phyloP scores from a whole-genome alignment of 2,329 filamentous ascomycete species.

The Dothiorella sarmentorum region DNA sequence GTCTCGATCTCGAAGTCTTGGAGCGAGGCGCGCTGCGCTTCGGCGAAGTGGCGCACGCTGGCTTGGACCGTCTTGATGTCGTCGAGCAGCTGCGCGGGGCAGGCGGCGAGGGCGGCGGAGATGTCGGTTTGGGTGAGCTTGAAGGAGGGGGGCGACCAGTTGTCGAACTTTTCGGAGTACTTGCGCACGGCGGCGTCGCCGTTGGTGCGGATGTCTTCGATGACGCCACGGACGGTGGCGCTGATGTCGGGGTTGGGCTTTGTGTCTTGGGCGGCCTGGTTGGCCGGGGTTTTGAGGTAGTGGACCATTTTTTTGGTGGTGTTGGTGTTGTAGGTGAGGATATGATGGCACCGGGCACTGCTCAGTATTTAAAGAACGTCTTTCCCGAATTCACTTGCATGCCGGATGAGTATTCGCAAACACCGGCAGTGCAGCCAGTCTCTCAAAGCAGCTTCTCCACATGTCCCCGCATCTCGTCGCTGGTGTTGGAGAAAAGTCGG shows the following conservation, averaged over 20 bases:
- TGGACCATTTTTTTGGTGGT: neutral
- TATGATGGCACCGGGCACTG: neutral
- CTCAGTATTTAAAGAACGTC: neutral
- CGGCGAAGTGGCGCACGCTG: conserved; percentile 50
- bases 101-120: conserved; percentile 44
- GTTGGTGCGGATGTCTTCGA: conserved; percentile 45
- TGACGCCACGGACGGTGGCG: conserved; percentile 47
- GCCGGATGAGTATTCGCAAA: neutral
- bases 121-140: conserved; percentile 43
- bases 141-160: conserved; percentile 51
- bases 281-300: neutral
- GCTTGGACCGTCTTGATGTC: conserved; percentile 53
- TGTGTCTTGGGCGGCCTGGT: neutral
- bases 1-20: conserved; percentile 47
- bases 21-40: conserved; percentile 46
- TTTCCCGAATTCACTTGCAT: neutral
- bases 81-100: conserved; percentile 48
- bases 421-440: neutral
- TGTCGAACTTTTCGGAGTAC: conserved; percentile 54
- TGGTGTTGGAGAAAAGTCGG: neutral
- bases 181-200: conserved; percentile 49
- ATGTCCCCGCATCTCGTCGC: neutral
- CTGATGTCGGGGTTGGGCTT: neutral
- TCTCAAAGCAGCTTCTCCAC: neutral
- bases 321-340: neutral